Evolutionary conservation across 1,139 yeast genomes (phyloP).

Genomic region (Zhuliangozyma parablackwelliae): DNA sequence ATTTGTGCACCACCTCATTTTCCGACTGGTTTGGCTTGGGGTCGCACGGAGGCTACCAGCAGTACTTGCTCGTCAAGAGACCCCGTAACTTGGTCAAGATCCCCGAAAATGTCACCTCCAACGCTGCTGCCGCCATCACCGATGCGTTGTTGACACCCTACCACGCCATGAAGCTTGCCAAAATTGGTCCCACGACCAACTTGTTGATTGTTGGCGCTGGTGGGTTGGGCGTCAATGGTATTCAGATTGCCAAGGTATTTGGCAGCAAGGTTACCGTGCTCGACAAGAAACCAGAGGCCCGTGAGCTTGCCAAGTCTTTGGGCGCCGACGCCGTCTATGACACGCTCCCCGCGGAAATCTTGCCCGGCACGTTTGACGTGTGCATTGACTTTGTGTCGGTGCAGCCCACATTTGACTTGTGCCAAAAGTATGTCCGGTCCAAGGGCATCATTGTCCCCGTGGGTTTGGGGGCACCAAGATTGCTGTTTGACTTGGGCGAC

Average conservation of each 20-base stretch:
- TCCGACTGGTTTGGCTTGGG: slow-evolving; percentile 27
- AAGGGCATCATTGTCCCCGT: slow-evolving; percentile 36
- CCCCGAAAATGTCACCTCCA: slow-evolving; percentile 35
- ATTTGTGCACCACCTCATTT: slow-evolving; percentile 25
- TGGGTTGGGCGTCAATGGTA: slow-evolving; percentile 42
- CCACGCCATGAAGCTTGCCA: slow-evolving; percentile 24
- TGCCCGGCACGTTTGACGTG: slow-evolving; percentile 26
- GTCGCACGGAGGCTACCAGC: slow-evolving; percentile 41
- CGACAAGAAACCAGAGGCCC: slow-evolving; percentile 32
- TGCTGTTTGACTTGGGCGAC: slow-evolving; percentile 25
- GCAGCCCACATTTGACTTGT: slow-evolving; percentile 29
- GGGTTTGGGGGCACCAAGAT: slow-evolving; percentile 31
- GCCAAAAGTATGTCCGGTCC: slow-evolving; percentile 25
- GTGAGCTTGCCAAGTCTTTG: slow-evolving; percentile 20
- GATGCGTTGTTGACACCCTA: slow-evolving; percentile 43
- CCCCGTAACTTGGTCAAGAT: slow-evolving; percentile 29
- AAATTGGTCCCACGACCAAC: slow-evolving; percentile 22
- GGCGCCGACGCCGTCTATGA: slow-evolving; percentile 39
- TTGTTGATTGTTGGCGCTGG: slow-evolving; percentile 42
- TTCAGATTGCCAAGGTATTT: slow-evolving; percentile 30
- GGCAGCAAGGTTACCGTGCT: slow-evolving; percentile 27
- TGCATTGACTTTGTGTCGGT: slow-evolving; percentile 40
- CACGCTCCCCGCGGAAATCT: slow-evolving; percentile 8
- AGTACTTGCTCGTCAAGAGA: slow-evolving; percentile 29
- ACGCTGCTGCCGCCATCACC: slow-evolving; percentile 38